Evolutionary conservation across 805 yeast genomes (phyloP).

Genomic region (Candida odintsovae): DNA sequence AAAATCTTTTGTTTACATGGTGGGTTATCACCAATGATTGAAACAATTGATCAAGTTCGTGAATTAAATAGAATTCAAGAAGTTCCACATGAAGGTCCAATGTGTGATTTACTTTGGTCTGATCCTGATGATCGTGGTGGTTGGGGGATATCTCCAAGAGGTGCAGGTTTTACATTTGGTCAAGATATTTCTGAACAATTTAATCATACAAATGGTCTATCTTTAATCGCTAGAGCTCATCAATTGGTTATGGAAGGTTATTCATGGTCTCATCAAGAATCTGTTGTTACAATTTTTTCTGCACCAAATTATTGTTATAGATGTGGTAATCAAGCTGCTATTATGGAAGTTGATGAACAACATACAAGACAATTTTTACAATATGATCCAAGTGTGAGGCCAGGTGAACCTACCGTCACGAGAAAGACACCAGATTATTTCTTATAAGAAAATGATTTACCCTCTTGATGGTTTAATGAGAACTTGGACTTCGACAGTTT

Average conservation of each 20-base stretch:
- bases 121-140: conserved; percentile 98
- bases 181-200: conserved; percentile 91
- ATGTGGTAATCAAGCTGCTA: conserved; percentile 97
- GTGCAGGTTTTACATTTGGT: conserved; percentile 98
- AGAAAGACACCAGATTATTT: conserved; percentile 97
- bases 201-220: conserved; percentile 82
- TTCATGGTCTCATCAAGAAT: conserved; percentile 91
- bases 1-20: conserved; percentile 92
- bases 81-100: conserved; percentile 96
- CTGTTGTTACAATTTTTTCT: conserved; percentile 87
- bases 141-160: conserved; percentile 97
- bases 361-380: conserved; percentile 89
- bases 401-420: conserved; percentile 96
- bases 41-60: conserved; percentile 86
- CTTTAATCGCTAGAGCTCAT: conserved; percentile 90
- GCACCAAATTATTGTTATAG: conserved; percentile 97
- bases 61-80: conserved; percentile 89
- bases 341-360: conserved; percentile 95
- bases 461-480: background rate
- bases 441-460: conserved; percentile 40
- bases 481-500: background rate
- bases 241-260: conserved; percentile 98
- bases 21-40: conserved; percentile 92
- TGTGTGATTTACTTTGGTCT: conserved; percentile 95
- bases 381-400: conserved; percentile 94